These are phyloP conservation scores for Saururus chinensis DNA, from an alignment of 164 flowering plant species.

Conservation along the genomic window DNA sequence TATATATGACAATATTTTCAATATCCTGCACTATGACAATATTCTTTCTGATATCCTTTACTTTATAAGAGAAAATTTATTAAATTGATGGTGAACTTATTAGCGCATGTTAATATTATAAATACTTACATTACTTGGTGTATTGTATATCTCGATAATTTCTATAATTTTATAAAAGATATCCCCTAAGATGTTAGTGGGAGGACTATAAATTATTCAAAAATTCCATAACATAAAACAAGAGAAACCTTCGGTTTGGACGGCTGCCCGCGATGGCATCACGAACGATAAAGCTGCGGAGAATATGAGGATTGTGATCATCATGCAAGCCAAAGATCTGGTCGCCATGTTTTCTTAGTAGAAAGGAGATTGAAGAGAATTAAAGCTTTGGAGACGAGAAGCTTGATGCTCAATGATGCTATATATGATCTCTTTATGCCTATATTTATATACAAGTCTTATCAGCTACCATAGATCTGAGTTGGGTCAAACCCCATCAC, in stretches of 20 bases:
- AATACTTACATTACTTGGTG: no score
- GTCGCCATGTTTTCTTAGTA: not conserved
- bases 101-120: no score
- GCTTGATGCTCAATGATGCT: not conserved
- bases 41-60: no score
- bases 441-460: not conserved
- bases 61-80: no score
- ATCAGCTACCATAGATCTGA: not conserved
- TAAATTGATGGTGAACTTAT: no score
- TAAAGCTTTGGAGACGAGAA: not conserved
- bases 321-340: not conserved
- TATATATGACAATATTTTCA: no score
- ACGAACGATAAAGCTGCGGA: not conserved
- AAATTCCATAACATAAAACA: not conserved
- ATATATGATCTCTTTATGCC: not conserved
- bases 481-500: not conserved
- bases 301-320: not conserved
- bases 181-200: not conserved
- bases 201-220: not conserved
- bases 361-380: not conserved
- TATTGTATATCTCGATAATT: no score
- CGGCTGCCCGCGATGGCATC: conserved; percentile 2
- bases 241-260: not conserved
- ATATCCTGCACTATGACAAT: no score
- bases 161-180: no score